Evolutionary conservation across 108 stramenopile species (phyloP), one percentile per base, ranked within the genome.

Genomic region (Epithemia pelagica): DNA sequence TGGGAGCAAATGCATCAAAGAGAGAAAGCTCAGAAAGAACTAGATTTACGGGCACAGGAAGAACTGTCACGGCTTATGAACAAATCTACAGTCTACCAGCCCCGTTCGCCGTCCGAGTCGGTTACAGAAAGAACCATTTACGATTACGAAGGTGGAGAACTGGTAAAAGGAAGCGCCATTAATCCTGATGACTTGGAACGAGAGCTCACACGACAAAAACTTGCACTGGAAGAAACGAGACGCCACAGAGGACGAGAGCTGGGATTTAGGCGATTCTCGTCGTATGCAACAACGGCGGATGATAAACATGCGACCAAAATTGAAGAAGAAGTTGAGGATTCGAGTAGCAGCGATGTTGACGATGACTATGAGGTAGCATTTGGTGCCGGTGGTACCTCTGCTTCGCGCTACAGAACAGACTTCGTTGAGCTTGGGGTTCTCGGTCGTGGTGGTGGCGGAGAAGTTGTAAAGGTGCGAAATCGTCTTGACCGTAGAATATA

Each of bases 371-470:
- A 79, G 21, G 80, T 68, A 31, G 77, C 71, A 58, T 76, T 65
- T 32, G 73, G 71, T n/a, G 28, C 18, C 19, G 53, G 25, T 1
- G 54, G 26, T 15, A 32, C 65, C 29, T 30, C 62, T 1, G 61
- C 64, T 22, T 84, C 80, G 18, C 59, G 91, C 29, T 92, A 92
- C 62, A 57, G 83, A 53, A 76, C 83, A 18, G 91, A 92, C 61
- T 92, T 92, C 73, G 73, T 92, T 1, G 91, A 92, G 70, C 63
- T 92, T 52, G 83, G 81, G 3, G 63, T 81, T 0, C 85, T 92
- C 28, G 91, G 88, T 18, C 63, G 85, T 52, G 91, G 91, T 7
- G 91, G 91, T 10, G 91, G 91, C 2, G 91, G 91, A 0, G 86
- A 88, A 68, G 91, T 92, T 1, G 86, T 89, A 37, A 84, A 86